Evolutionary conservation across 176 grass and related monocot species (phyloP).

Genomic region (Ensete glaucum): DNA sequence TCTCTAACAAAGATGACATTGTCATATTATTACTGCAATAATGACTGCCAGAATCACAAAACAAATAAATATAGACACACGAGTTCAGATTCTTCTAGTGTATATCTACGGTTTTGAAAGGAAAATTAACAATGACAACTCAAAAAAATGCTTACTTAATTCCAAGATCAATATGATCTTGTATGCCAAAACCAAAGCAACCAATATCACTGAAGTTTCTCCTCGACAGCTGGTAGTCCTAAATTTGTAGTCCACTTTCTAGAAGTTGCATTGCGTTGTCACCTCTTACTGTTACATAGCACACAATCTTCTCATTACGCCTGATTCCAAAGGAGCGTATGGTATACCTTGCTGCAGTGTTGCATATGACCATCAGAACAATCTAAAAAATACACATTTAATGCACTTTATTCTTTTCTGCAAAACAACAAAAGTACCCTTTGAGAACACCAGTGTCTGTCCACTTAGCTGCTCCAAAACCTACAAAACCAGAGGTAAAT

Average conservation of each 20-base stretch:
- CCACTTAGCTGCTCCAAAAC: background rate
- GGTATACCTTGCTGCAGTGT: background rate
- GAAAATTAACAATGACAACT: background rate
- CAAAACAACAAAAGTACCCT: background rate
- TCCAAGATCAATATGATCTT: conserved; percentile 10
- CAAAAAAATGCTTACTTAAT: background rate
- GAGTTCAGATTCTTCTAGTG: too few species aligned
- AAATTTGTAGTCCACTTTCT: background rate
- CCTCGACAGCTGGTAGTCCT: background rate
- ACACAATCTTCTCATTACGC: conserved; percentile 5
- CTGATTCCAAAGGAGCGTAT: background rate
- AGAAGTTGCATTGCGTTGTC: background rate
- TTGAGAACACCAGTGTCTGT: background rate
- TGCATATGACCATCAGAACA: background rate
- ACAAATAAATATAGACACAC: too few species aligned
- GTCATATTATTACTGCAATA: too few species aligned
- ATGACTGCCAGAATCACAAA: too few species aligned
- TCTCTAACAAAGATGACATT: too few species aligned
- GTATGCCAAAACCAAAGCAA: conserved; percentile 6
- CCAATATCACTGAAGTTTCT: conserved; percentile 6
- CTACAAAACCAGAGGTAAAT: background rate
- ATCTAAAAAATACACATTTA: background rate
- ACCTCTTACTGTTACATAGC: background rate
- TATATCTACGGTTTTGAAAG: background rate
- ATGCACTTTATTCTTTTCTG: background rate